Evolutionary conservation across 1,139 yeast genomes (phyloP), one percentile per base, ranked within the genome.

Genomic region (Eremothecium gossypii): DNA sequence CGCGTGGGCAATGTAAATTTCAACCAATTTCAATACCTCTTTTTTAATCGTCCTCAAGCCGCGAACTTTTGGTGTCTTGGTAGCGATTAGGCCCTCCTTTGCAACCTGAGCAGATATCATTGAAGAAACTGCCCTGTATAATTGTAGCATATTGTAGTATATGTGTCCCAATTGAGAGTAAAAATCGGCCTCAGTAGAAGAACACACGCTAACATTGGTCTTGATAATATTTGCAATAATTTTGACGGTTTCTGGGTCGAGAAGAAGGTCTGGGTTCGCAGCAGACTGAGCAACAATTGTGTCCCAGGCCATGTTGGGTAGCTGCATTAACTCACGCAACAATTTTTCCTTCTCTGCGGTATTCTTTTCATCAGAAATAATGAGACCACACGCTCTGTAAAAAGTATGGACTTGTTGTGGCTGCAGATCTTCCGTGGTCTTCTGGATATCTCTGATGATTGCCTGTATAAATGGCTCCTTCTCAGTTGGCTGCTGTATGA

Each of bases 341-440:
- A 89, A 70, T 47, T 80, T 75, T 49, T 84, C 89, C 61, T 94
- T 80, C 35, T 75, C 71, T 11, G 74, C 76, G 43, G 71, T 70
- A 43, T 71, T 72, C 23, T 76, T 70, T 63, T 89, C 96, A 7
- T 96, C 96, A 45, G 91, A 77, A 35, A 91, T 78, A 48, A 91
- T 91, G 47, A 85, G 78, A 57, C 97, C 97, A 69, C 98, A 91
- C 1, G 98, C 97, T 67, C 86, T 96, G 63, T 91, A 91, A 60
- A 91, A 91, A 2, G 97, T 87, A 63, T 91, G 98, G 26, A 91
- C 95, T 65, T 91, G 99, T 63, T 89, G 97, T 23, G 98, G 96
- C 57, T 82, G 93, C 56, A 91, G 73, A 61, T 91, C 97, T 47
- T 83, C 86, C 3, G 98, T 93, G 47, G 87, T 89, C 40, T 73